These are phyloP conservation scores for Trichosporon sp. DNA, from an alignment of 1,284 basidiomycete genomes.

Conservation along the genomic window DNA sequence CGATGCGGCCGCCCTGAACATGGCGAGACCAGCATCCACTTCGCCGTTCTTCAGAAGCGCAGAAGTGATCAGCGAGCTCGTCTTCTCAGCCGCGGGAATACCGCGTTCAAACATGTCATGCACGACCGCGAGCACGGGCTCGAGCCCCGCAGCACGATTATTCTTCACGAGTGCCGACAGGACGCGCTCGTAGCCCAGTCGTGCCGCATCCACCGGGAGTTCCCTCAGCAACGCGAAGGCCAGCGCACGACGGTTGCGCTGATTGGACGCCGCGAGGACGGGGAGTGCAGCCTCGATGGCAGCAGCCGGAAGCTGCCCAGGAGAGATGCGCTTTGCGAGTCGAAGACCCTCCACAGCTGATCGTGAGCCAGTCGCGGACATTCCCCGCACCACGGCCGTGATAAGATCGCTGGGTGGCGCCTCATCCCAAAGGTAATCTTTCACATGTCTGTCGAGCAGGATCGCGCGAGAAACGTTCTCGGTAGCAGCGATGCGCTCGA, in stretches of 20 bases:
- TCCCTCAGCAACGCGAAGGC: slow-evolving; percentile 25
- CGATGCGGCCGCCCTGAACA: slow-evolving; percentile 33
- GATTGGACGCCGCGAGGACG: slow-evolving; percentile 32
- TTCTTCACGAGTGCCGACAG: slow-evolving; percentile 31
- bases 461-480: slow-evolving; percentile 36
- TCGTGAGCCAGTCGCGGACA: slow-evolving; percentile 26
- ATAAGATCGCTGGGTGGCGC: slow-evolving; percentile 30
- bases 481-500: slow-evolving; percentile 36
- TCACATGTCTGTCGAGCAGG: slow-evolving; percentile 49
- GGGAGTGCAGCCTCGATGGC: slow-evolving; percentile 31
- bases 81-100: slow-evolving; percentile 30
- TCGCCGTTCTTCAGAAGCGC: slow-evolving; percentile 35
- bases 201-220: slow-evolving; percentile 7
- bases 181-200: slow-evolving; percentile 29
- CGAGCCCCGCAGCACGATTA: slow-evolving; percentile 27
- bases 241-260: slow-evolving; percentile 24
- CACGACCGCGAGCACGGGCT: slow-evolving; percentile 35
- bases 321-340: slow-evolving; percentile 28
- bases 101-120: slow-evolving; percentile 33
- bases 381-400: slow-evolving; percentile 38
- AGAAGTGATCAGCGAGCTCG: slow-evolving; percentile 31
- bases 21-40: slow-evolving; percentile 32
- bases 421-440: slow-evolving; percentile 43
- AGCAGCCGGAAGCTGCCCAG: slow-evolving; percentile 15
- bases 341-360: slow-evolving; percentile 1